Conservation (phyloP, 106 monocot genomes). For the Narthecium ossifragum region DNA sequence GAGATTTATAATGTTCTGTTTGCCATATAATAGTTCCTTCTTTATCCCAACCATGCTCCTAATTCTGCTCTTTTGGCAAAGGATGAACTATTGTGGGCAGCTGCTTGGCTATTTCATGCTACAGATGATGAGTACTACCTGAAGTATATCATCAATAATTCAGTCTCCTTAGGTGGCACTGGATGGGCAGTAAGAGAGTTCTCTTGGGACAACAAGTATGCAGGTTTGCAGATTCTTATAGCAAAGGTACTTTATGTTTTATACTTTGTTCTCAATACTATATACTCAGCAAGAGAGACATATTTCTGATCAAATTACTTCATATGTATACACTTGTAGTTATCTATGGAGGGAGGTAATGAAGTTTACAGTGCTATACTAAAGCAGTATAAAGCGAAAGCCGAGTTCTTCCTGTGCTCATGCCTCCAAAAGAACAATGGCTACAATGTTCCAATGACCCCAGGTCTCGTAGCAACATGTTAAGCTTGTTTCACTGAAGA, state of each 20-base stretch:
- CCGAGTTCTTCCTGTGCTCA: constrained; percentile 83
- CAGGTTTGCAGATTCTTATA: constrained; percentile 78
- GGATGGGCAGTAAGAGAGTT: constrained; percentile 77
- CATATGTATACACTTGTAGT: too few species aligned
- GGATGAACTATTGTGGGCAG: constrained; percentile 96
- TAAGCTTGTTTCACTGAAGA: too few species aligned
- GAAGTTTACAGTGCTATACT: constrained; percentile 26
- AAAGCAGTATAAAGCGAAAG: constrained; percentile 84
- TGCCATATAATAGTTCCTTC: too few species aligned
- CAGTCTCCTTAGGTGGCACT: constrained; percentile 51
- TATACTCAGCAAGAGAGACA: too few species aligned
- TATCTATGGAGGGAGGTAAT: too few species aligned
- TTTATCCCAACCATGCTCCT: too few species aligned
- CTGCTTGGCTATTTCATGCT: constrained; percentile 84
- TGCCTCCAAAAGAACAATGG: constrained; percentile 80
- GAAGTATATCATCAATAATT: constrained; percentile 60
- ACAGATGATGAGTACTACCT: constrained; percentile 71
- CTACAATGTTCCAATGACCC: constrained; percentile 62
- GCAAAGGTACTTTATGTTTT: constrained; percentile 53
- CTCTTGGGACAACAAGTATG: constrained; percentile 98
- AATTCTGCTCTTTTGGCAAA: too few species aligned
- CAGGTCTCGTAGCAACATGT: constrained; percentile 57
- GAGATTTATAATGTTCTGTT: too few species aligned
- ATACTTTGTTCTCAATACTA: too few species aligned
- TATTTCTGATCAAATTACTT: too few species aligned